Base-by-base conservation (phyloP, 2,329 filamentous ascomycete genomes). In the Fusarium anthophilum region DNA sequence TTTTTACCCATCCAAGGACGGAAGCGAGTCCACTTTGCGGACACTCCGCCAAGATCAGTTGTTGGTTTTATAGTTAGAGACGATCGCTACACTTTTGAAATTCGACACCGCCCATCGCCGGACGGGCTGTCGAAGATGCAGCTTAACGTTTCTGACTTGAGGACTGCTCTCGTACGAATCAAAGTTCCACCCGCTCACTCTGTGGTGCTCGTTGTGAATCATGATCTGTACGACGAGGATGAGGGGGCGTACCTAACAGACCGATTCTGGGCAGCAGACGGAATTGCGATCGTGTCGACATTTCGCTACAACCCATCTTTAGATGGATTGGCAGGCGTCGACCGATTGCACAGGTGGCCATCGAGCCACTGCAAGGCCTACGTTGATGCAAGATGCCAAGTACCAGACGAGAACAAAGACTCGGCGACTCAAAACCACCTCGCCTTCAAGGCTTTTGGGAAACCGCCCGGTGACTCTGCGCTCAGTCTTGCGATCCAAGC, bases 161-260 rank as follows among this genome's bases (percentile, higher is more conserved):
- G 92, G 0, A 90, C 92, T 72, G 86, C 84, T 0, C 84, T 88
- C 1, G 85, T 90, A 5, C 81, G 80, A 5, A 83, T 88, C 22
- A 80, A 92, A 1, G 90, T 90, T 0, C 57, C 74, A 1, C 87
- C 92, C 74, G 91, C 90, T 0, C 90, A 91, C 66, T 85, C 90
- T 0, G 77, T 92, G 3, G 76, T 91, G 1, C 78, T 93, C 41
- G 76, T 92, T 1, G 81, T 88, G 0, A 82, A 90, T 39, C 87
- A 91, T n/a, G 91, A 93, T 76, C 80, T 92, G 20, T 92, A 90
- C 76, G 90, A 93, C 74, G 89, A 91, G 0, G 88, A 92, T 0
- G 91, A 93, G 67, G 62, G 53, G 9, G 87, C 90, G 26, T 94
- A 93, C 75, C 90, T 88, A 60, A 92, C 91, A 69, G 91, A 91